Percentiles rank a stretch among this genome's conserved stretches.
Evolutionary conservation across 352 stramenopile species (phyloP).

Genomic region (Pelagophyceae sp.): DNA sequence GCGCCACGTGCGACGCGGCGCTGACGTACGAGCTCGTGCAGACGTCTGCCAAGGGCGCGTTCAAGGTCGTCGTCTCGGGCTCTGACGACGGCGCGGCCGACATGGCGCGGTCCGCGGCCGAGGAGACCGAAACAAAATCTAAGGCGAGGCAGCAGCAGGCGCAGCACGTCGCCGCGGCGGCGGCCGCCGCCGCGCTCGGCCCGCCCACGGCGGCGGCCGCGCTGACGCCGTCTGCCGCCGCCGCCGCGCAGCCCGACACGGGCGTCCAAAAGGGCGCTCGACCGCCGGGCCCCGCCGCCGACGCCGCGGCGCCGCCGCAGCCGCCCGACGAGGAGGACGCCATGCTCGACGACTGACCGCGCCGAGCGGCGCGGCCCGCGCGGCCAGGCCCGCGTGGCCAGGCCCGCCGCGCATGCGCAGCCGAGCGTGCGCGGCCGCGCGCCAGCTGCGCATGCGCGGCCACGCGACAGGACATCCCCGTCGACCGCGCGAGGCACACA

Average conservation of each 20-base stretch:
- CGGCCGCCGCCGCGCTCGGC: no score
- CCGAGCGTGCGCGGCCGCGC: no score
- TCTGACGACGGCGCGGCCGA: no score
- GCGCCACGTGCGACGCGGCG: background rate
- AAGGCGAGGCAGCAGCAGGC: background rate
- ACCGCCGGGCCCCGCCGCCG: no score
- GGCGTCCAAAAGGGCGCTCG: background rate
- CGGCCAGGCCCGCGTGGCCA: background rate
- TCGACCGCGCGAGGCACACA: no score
- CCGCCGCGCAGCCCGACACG: background rate
- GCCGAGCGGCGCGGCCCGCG: background rate
- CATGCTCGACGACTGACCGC: background rate
- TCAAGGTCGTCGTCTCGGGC: background rate
- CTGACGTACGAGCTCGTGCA: background rate
- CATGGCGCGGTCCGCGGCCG: no score
- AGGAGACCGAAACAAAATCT: background rate
- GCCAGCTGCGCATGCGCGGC: no score
- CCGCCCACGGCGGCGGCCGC: no score
- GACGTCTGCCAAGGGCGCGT: background rate
- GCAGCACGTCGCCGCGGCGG: background rate
- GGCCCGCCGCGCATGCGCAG: no score
- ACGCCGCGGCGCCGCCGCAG: background rate
- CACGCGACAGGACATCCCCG: no score
- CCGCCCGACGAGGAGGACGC: background rate
- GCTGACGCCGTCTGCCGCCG: background rate